Conservation (phyloP, 2,329 filamentous ascomycete species). For the Hypoxylon sp. region DNA sequence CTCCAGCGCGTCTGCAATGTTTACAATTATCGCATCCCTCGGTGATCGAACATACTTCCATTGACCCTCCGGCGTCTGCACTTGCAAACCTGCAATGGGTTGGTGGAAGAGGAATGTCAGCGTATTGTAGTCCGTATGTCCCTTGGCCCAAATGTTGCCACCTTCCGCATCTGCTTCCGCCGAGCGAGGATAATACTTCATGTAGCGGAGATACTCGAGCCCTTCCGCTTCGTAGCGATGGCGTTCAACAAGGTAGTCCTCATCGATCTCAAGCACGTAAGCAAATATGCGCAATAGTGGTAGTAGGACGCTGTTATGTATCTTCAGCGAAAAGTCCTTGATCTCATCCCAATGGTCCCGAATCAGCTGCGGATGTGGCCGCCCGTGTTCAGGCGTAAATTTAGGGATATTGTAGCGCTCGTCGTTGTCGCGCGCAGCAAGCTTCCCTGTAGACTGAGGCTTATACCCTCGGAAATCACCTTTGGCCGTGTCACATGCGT, state of each 20-base stretch:
- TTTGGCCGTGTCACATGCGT: constrained; percentile 46
- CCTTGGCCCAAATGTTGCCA: constrained; percentile 47
- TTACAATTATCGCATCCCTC: constrained; percentile 62
- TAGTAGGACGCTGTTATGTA: constrained; percentile 42
- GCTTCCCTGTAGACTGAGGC: constrained; percentile 44
- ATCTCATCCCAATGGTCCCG: constrained; percentile 48
- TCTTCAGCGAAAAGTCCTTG: constrained; percentile 44
- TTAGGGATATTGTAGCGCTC: constrained; percentile 50
- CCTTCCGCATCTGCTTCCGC: constrained; percentile 39
- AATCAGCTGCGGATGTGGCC: constrained; percentile 47
- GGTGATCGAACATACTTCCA: constrained; percentile 52
- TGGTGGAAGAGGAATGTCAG: constrained; percentile 70
- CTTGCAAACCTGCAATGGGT: constrained; percentile 67
- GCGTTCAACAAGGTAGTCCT: constrained; percentile 45
- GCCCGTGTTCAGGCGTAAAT: constrained; percentile 47
- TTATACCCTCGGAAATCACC: constrained; percentile 50
- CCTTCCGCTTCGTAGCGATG: constrained; percentile 50
- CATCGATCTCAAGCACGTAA: constrained; percentile 47
- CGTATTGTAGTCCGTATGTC: constrained; percentile 51
- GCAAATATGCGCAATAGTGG: constrained; percentile 35
- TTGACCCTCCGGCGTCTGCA: constrained; percentile 59
- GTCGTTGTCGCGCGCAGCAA: constrained; percentile 45
- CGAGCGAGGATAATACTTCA: constrained; percentile 48
- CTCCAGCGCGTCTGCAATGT: constrained; percentile 63
- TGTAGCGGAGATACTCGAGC: constrained; percentile 50